A percentile compares a stretch with the other conserved stretches of the same genome.
phyloP scores from a whole-genome alignment of 2,329 filamentous ascomycete genomes.

The Calonectria hawksworthii region DNA sequence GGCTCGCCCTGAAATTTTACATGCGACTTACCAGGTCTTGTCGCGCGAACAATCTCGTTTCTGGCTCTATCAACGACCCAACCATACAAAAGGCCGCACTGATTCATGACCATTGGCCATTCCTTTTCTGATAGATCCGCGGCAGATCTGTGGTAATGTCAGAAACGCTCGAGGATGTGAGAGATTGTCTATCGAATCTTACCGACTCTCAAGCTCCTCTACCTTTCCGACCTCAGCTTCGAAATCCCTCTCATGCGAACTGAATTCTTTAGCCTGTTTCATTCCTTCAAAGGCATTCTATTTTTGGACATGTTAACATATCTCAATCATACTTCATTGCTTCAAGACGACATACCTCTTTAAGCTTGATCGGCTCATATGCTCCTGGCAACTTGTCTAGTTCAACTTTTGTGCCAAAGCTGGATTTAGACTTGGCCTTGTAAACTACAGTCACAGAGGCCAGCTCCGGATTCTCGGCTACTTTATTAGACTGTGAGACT shows the following conservation, averaged over 20 bases:
- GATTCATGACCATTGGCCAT: neutral
- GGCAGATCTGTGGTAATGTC: neutral
- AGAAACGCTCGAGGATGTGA: neutral
- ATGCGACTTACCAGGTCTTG: neutral
- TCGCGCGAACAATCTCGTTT: neutral
- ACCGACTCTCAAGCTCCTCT: neutral
- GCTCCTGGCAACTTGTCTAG: neutral
- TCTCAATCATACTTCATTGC: neutral
- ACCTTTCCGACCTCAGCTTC: neutral
- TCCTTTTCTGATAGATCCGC: neutral
- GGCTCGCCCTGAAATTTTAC: neutral
- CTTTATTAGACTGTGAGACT: neutral
- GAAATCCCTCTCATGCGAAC: neutral
- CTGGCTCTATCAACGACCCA: neutral
- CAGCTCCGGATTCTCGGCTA: neutral
- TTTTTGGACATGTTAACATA: too few species aligned
- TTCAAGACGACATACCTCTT: neutral
- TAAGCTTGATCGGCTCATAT: neutral
- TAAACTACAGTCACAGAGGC: neutral
- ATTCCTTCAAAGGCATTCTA: neutral
- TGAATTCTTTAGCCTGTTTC: neutral
- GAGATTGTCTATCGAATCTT: neutral
- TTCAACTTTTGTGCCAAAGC: neutral
- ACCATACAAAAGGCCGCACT: neutral
- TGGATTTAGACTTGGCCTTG: neutral